Conservation (phyloP, 345 rosid genomes). For the Arabis hirsuta region DNA sequence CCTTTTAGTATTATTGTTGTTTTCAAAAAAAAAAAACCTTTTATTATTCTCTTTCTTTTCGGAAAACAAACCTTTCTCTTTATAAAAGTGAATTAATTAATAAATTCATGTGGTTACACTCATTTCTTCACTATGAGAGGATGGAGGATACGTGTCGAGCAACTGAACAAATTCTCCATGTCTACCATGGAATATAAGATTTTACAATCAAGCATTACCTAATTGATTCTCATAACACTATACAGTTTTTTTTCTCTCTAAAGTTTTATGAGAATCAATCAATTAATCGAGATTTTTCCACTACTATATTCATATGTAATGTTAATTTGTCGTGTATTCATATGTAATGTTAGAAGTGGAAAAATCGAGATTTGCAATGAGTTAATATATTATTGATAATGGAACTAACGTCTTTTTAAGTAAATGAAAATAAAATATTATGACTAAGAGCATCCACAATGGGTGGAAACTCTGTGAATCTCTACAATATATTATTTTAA, state of each 20-base stretch:
- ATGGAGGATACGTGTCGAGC: constrained; percentile 32
- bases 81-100: background rate
- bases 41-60: too few species aligned
- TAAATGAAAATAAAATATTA: background rate
- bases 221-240: constrained; percentile 23
- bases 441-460: too few species aligned
- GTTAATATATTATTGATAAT: background rate
- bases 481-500: too few species aligned
- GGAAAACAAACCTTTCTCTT: background rate
- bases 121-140: constrained; percentile 28
- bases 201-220: constrained; percentile 31
- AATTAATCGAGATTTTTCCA: too few species aligned
- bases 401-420: background rate
- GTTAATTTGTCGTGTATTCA: background rate
- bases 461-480: too few species aligned
- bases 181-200: background rate
- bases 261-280: too few species aligned
- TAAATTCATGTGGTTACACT: constrained; percentile 27
- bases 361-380: constrained; percentile 14
- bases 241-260: too few species aligned
- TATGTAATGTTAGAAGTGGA: constrained; percentile 5
- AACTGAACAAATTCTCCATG: constrained; percentile 6
- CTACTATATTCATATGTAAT: background rate
- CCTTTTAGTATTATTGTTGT: too few species aligned
- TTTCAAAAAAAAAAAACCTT: too few species aligned